A percentile compares a stretch with the other conserved stretches of the same genome.
phyloP scores from a whole-genome alignment of 345 rosid species.

The Euphorbia peplus region DNA sequence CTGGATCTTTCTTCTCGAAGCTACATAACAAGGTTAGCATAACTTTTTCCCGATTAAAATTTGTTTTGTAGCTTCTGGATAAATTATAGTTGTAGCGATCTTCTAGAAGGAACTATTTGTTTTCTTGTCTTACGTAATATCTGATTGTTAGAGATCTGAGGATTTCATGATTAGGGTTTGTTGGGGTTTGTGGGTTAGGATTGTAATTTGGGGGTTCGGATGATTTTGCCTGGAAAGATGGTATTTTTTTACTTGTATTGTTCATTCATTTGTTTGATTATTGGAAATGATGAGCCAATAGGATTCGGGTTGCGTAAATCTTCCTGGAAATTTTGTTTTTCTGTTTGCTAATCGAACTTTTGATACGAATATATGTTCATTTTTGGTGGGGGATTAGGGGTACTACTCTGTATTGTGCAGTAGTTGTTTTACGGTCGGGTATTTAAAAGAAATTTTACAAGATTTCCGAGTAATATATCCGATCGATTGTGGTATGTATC shows the following conservation, averaged over 20 bases:
- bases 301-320: background rate
- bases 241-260: slow-evolving; percentile 1
- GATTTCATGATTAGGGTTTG: slow-evolving; percentile 3
- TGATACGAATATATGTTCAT: background rate
- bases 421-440: background rate
- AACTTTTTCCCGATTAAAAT: background rate
- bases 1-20: slow-evolving; percentile 10
- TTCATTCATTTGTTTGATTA: background rate
- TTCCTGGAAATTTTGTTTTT: background rate
- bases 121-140: background rate
- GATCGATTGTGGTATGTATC: no score
- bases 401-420: background rate
- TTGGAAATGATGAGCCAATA: background rate
- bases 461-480: no score
- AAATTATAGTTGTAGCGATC: background rate
- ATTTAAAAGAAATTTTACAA: background rate
- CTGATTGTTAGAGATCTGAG: slow-evolving; percentile 9
- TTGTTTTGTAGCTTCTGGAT: background rate
- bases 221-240: background rate
- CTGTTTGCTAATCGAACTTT: background rate
- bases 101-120: slow-evolving; percentile 12
- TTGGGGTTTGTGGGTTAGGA: no score
- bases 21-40: slow-evolving; percentile 23
- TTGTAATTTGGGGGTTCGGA: slow-evolving; percentile 12
- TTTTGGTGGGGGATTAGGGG: background rate